Evolutionary conservation across 2,329 filamentous ascomycete species (phyloP).

Genomic region (Apiospora rasikravindrae): DNA sequence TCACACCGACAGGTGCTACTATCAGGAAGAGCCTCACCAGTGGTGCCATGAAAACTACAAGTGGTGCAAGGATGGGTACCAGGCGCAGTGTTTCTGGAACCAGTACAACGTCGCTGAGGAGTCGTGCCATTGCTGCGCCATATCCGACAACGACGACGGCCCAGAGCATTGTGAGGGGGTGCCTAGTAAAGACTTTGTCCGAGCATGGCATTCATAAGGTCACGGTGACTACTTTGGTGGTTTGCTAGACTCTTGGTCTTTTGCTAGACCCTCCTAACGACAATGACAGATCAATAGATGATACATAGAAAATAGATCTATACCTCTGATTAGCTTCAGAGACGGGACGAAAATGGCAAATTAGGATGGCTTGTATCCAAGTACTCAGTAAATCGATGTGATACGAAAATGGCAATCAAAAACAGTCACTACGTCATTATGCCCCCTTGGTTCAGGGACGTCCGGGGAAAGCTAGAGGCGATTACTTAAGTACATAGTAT

Average conservation of each 20-base stretch:
- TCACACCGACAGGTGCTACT: neutral
- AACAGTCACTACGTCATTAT: constrained; percentile 1
- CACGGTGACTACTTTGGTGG: too few species aligned
- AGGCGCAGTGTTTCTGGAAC: neutral
- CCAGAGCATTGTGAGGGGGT: too few species aligned
- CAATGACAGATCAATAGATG: too few species aligned
- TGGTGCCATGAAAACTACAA: neutral
- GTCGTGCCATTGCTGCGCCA: neutral
- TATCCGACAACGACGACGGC: too few species aligned
- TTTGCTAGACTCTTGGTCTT: too few species aligned
- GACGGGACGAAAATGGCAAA: too few species aligned
- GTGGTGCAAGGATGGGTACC: neutral
- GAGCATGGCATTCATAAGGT: too few species aligned
- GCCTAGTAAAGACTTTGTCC: too few species aligned
- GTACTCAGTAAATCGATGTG: neutral
- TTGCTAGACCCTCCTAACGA: too few species aligned
- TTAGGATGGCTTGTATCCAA: neutral
- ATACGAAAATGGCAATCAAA: neutral
- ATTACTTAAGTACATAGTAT: too few species aligned
- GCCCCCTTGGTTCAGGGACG: neutral
- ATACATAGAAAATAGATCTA: too few species aligned
- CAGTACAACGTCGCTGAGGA: neutral
- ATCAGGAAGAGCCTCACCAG: rapidly evolving
- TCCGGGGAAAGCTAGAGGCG: neutral
- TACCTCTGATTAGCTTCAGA: too few species aligned